Base-by-base conservation (phyloP, 192 early-diverging fungal genomes). In the Entomortierella chlamydospora region DNA sequence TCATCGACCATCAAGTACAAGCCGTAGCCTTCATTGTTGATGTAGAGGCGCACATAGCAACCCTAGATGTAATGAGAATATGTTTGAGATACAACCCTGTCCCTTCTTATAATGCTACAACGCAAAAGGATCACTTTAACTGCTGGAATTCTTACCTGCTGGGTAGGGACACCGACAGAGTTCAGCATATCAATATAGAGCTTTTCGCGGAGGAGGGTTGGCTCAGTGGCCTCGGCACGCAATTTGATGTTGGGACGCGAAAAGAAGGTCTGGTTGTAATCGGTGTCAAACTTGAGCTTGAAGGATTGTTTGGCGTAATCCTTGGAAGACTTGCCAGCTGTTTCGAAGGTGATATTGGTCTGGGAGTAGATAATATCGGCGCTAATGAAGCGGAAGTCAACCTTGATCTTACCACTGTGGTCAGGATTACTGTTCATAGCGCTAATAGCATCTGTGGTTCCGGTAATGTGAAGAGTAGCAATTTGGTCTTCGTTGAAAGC, bases 261-360 rank as follows among this genome's bases (percentile, higher is more conserved):
- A 34, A 78, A 70, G 57, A 78, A 70, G 9, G 56, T 57, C 17
- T 81, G 80, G 57, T 60, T 57, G 20, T 41, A 59, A 25, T 50
- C 61, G 18, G 67, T 73, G n/a, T 71, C 70, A 59, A 85, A 79
- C 7, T 81, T 63, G 58, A 85, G 72, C 50, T 66, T 57, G 69
- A 61, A 85, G 20, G 84, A 70, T 61, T 83, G 82, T 57, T 85
- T 85, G 2, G 68, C 30, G 49, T 69, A 76, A 12, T 85, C 84
- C 52, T 78, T 81, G 47, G 82, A 73, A 11, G 82, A 83, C 53
- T 83, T 74, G 33, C 82, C 84, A 25, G 82, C 82, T 42, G 72
- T 83, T 50, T 66, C 56, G 39, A 86, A 39, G 45, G 82, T 73
- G 49, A 74, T 81, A 66, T 72, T 81, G 50, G 42, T 50, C 37